phyloP scores from a whole-genome alignment of 441 rosid species.

The Cnidoscolus chayamansa region DNA sequence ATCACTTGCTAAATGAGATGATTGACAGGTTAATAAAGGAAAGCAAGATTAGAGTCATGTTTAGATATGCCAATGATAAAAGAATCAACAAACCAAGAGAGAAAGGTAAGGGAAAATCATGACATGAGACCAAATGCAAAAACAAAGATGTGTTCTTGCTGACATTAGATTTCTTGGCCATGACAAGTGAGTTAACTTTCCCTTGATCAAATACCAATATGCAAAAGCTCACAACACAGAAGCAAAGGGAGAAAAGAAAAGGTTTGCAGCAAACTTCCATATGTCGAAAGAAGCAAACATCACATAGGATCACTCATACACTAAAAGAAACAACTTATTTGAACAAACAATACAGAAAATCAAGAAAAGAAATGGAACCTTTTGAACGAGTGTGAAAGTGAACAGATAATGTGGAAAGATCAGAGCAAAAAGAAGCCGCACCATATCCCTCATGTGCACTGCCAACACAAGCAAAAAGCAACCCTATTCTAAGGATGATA shows the following conservation, averaged over 20 bases:
- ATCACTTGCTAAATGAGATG: not conserved
- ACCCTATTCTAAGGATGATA: constrained; percentile 12
- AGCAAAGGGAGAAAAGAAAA: not conserved
- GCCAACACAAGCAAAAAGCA: not conserved
- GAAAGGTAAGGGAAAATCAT: not conserved
- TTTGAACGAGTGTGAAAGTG: not conserved
- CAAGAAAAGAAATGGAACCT: not conserved
- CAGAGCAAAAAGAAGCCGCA: not conserved
- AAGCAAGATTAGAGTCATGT: not conserved
- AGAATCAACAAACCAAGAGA: not conserved
- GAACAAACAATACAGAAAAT: not conserved
- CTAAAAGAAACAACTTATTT: not conserved
- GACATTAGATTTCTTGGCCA: constrained; percentile 6
- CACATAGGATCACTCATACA: not conserved
- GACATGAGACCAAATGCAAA: not conserved
- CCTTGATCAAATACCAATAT: constrained; percentile 2
- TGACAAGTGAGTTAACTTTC: constrained; percentile 20
- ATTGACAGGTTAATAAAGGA: too few species aligned
- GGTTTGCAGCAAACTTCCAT: not conserved
- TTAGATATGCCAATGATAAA: not conserved
- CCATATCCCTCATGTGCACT: not conserved
- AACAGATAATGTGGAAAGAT: not conserved
- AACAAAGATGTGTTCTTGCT: not conserved
- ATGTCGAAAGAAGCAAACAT: constrained; percentile 3
- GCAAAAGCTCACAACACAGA: constrained; percentile 7